phyloP scores from a whole-genome alignment of 176 grass and related monocot species.

The Juncus effusus region DNA sequence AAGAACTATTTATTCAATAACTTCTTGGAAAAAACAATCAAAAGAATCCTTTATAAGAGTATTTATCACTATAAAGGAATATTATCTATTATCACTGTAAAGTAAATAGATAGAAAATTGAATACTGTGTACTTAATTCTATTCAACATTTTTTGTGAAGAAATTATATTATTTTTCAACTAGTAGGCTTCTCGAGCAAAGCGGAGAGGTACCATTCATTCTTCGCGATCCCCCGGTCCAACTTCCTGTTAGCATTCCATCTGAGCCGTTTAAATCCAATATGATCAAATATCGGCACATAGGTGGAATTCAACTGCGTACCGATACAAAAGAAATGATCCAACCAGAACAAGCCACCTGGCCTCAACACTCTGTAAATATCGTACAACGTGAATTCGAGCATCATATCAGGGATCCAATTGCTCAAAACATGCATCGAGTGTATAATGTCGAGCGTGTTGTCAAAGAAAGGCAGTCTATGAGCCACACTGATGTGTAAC shows the following conservation, averaged over 20 bases:
- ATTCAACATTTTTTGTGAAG: neutral
- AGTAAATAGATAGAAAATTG: too few relatives aligned
- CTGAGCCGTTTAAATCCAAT: slow-evolving; percentile 36
- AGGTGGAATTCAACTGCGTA: slow-evolving; percentile 35
- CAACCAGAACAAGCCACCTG: slow-evolving; percentile 50
- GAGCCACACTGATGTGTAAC: slow-evolving; percentile 41
- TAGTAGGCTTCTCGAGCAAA: slow-evolving; percentile 37
- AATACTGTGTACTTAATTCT: neutral
- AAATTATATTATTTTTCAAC: slow-evolving; percentile 25
- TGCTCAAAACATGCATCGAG: slow-evolving; percentile 48
- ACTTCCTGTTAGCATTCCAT: slow-evolving; percentile 40
- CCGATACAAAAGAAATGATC: slow-evolving; percentile 50
- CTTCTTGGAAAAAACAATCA: too few relatives aligned
- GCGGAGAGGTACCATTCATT: slow-evolving; percentile 48
- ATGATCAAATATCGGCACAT: slow-evolving; percentile 29
- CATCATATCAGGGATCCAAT: slow-evolving; percentile 38
- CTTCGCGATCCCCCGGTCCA: slow-evolving; percentile 30
- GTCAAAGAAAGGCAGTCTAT: slow-evolving; percentile 66
- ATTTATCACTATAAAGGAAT: too few relatives aligned
- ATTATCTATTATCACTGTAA: too few relatives aligned
- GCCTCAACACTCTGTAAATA: slow-evolving; percentile 63
- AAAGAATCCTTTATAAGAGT: too few relatives aligned
- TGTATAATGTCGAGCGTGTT: slow-evolving; percentile 58
- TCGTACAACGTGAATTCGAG: slow-evolving; percentile 56
- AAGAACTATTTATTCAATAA: too few relatives aligned